These are phyloP conservation scores for Rickenella mellea DNA, from an alignment of 768 basidiomycete species.

Conservation along the genomic window DNA sequence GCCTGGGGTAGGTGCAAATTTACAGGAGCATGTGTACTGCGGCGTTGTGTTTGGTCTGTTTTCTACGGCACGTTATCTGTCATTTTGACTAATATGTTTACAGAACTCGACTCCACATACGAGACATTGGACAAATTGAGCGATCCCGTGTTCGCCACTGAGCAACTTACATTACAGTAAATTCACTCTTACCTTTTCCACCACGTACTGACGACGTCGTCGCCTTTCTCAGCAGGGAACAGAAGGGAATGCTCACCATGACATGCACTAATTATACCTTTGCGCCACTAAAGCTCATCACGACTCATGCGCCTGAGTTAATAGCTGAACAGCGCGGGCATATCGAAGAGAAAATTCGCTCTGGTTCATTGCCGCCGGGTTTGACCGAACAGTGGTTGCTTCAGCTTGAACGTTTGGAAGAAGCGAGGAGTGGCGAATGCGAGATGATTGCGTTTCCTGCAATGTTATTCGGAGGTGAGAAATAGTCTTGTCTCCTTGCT, in stretches of 20 bases:
- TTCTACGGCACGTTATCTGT: not conserved
- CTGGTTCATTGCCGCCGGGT: slow-evolving; percentile 15
- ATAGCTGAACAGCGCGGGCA: not conserved
- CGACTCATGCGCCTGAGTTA: not conserved
- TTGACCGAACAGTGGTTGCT: slow-evolving; percentile 30
- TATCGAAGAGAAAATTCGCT: not conserved
- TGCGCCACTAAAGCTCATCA: slow-evolving; percentile 1
- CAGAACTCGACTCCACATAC: slow-evolving; percentile 3
- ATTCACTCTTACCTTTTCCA: not conserved
- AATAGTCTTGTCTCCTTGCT: not conserved
- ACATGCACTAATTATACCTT: not conserved
- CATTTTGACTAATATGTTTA: not conserved
- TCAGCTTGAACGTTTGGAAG: slow-evolving; percentile 20
- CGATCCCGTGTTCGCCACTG: slow-evolving; percentile 7
- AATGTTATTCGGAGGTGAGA: not conserved
- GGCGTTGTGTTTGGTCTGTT: slow-evolving; percentile 14
- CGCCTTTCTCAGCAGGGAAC: slow-evolving; percentile 1
- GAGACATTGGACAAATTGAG: slow-evolving; percentile 12
- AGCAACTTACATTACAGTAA: slow-evolving; percentile 14
- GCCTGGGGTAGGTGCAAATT: slow-evolving; percentile 37
- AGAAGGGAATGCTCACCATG: slow-evolving; percentile 3
- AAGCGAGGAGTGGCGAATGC: slow-evolving; percentile 7
- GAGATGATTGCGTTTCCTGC: not conserved
- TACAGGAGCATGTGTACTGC: slow-evolving; percentile 30
- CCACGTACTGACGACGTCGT: not conserved